Percentiles rank a stretch among this genome's conserved stretches.
These are phyloP conservation scores for Aspergillus clavatus DNA, from an alignment of 2,329 filamentous ascomycete species.

Conservation along the genomic window DNA sequence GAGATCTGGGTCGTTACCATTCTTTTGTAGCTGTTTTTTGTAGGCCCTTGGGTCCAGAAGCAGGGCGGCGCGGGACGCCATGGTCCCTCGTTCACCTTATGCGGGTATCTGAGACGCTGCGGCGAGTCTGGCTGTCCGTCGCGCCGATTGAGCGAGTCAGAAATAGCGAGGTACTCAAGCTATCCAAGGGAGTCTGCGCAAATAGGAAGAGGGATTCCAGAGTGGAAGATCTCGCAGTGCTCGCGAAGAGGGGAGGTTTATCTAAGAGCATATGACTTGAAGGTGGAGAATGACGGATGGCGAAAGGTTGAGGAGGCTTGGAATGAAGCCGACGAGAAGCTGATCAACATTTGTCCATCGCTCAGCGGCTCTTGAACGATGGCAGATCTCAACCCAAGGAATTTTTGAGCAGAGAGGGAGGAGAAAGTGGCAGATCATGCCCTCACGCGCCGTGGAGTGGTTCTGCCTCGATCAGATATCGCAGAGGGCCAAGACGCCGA, in stretches of 20 bases:
- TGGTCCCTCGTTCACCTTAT: constrained; percentile 16
- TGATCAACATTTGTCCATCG: background rate
- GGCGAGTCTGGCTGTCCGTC: background rate
- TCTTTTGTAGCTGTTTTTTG: constrained; percentile 32
- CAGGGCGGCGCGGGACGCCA: constrained; percentile 40
- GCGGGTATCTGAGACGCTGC: constrained; percentile 11
- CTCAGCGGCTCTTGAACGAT: background rate
- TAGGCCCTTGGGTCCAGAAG: constrained; percentile 42
- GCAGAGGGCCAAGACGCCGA: constrained; percentile 17
- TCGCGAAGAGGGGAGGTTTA: background rate
- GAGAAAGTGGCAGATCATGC: background rate
- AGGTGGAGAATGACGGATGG: background rate
- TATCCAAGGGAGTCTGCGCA: background rate
- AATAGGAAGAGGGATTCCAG: background rate
- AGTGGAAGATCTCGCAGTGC: background rate
- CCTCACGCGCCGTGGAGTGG: background rate
- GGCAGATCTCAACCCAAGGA: background rate
- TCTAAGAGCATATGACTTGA: background rate
- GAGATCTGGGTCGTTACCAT: constrained; percentile 27
- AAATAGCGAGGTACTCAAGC: background rate
- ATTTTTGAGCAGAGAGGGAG: background rate
- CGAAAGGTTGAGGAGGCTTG: background rate
- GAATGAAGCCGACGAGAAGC: background rate
- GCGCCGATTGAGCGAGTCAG: background rate
- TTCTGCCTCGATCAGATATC: background rate